These are phyloP conservation scores for Jackrogersella multiformis DNA, from an alignment of 495 filamentous ascomycete genomes.

Conservation along the genomic window DNA sequence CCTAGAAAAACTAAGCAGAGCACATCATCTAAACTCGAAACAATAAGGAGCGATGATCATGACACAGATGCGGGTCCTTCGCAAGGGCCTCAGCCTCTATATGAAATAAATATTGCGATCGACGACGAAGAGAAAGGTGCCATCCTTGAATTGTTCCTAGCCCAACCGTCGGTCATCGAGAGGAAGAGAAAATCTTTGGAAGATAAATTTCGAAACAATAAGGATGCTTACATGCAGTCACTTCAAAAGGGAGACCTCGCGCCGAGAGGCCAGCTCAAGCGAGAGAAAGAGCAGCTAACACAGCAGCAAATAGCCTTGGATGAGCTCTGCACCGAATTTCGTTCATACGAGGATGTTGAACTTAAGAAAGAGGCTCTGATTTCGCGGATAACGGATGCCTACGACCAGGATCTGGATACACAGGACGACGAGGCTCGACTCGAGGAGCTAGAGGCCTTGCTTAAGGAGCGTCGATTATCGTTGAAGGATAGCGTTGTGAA, in stretches of 20 bases:
- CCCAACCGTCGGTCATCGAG: slow-evolving; percentile 46
- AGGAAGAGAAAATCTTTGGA: slow-evolving; percentile 40
- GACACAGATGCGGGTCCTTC: slow-evolving; percentile 6
- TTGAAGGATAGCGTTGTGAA: slow-evolving; percentile 46
- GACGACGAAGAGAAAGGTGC: slow-evolving; percentile 43
- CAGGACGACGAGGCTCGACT: slow-evolving; percentile 50
- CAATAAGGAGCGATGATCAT: slow-evolving; percentile 8
- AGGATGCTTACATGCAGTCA: slow-evolving; percentile 46
- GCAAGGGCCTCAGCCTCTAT: slow-evolving; percentile 14
- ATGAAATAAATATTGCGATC: slow-evolving; percentile 12
- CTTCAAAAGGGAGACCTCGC: slow-evolving; percentile 45
- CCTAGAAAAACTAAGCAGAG: slow-evolving; percentile 30
- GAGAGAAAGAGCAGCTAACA: slow-evolving; percentile 46
- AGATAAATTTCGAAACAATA: slow-evolving; percentile 45
- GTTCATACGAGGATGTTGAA: slow-evolving; percentile 43
- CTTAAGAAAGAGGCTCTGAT: slow-evolving; percentile 48
- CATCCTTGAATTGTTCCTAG: slow-evolving; percentile 48
- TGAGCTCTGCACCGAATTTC: slow-evolving; percentile 41
- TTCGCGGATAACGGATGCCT: slow-evolving; percentile 49
- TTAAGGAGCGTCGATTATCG: slow-evolving; percentile 42
- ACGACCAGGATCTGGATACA: slow-evolving; percentile 50
- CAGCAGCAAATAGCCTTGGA: slow-evolving; percentile 48
- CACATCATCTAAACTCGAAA: slow-evolving; percentile 12
- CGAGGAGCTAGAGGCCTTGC: slow-evolving; percentile 45
- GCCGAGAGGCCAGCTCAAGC: slow-evolving; percentile 48